Evolutionary conservation across 2,329 filamentous ascomycete species (phyloP), one percentile per base, ranked within the genome.

Genomic region (Clonostachys sp.): DNA sequence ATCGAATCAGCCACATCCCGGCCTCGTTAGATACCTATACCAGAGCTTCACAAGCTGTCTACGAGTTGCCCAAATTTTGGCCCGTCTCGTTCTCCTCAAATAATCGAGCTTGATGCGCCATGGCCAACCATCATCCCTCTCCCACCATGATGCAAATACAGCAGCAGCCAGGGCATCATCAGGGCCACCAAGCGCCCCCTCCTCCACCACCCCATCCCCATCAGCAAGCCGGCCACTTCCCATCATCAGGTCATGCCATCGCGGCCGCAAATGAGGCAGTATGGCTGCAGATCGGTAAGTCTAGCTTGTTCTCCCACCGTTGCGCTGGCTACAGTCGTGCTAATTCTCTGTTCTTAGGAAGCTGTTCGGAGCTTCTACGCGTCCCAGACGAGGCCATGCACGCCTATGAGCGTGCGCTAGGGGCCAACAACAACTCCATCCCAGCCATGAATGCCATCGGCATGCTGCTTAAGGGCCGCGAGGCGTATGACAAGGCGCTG

Each of bases 391-490:
- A 92, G 61, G 92, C 92, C 45, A 89, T 94, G 75, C 77, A 83
- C 55, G 89, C 91, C 41, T 99, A 96, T 66, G 91, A 97, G 67
- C 86, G 89, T 63, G 94, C 91, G 40, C 78, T 97, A 51, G 81
- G 83, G 56, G 89, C 91, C 64, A 97, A 97, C 62, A 81, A 84
- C 42, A 89, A 89, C 73, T 97, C 92, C 16, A 86, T 94, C 44
- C 81, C 84, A 1, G 94, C 94, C 33, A 92, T 97, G 89, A 95
- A 91, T 57, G 89, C 91, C 51, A 96, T 97, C 55, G 94, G 91
- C 50, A 83, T 89, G 64, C 94, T 97, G 51, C 77, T 96, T 51
- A 85, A 95, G 56, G 91, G 88, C 36, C 89, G 91, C 61, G 94
- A 97, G 65, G 89, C 95, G 41, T 99, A 96, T 58, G 86, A 88